These are phyloP conservation scores for Phytopythium sindhum DNA, from an alignment of 352 stramenopile species.

Conservation along the genomic window DNA sequence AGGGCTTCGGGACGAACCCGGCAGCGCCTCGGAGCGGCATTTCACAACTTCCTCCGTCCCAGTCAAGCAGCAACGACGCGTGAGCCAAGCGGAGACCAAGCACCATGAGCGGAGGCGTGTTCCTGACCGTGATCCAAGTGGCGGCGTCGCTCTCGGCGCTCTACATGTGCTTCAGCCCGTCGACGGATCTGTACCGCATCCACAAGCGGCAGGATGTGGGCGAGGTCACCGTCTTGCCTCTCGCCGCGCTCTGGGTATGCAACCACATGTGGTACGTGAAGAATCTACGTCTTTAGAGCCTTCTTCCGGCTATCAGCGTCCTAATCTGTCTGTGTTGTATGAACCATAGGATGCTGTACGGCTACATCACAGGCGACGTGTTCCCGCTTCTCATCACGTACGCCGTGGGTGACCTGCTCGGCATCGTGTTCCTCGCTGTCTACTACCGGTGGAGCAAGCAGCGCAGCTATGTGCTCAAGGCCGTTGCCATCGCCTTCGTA, in stretches of 20 bases:
- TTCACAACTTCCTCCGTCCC: not conserved
- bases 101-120: conserved; percentile 13
- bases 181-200: conserved; percentile 43
- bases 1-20: not conserved
- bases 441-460: conserved; percentile 43
- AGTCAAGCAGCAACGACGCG: not conserved
- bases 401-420: conserved; percentile 41
- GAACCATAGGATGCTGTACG: conserved; percentile 50
- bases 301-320: no score
- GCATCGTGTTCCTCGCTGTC: conserved; percentile 41
- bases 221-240: conserved; percentile 40
- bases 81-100: not conserved
- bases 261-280: conserved; percentile 63
- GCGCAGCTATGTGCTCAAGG: conserved; percentile 32
- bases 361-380: conserved; percentile 39
- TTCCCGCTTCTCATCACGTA: conserved; percentile 57
- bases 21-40: not conserved
- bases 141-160: conserved; percentile 60
- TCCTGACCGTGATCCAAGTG: conserved; percentile 53
- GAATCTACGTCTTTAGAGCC: not conserved
- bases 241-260: conserved; percentile 63
- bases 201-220: conserved; percentile 45
- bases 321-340: not conserved
- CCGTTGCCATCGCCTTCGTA: conserved; percentile 23
- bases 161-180: conserved; percentile 73